Evolutionary conservation across 1,139 yeast genomes (phyloP), one percentile per base, ranked within the genome.

Genomic region (Diutina catenulata): DNA sequence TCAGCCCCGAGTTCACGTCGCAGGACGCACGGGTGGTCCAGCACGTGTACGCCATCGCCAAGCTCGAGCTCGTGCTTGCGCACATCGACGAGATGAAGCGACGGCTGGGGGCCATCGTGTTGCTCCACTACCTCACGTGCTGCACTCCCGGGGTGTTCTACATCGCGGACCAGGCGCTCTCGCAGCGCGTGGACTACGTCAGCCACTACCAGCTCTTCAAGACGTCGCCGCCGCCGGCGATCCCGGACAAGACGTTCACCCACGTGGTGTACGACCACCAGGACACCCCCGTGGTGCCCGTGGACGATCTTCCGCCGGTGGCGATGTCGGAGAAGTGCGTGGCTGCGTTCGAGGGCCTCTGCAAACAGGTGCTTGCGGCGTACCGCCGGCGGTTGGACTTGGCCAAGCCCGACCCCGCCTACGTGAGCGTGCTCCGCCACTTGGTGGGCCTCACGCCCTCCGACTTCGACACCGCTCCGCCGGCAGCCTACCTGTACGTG

Each of bases 21-120:
- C 49, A 57, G 23, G 68, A 62, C 41, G 59, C 63, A 21, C 59
- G 57, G 40, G 55, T 63, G 18, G 49, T 66, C 14, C 73, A 67
- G 46, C 67, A 62, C 47, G 55, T 59, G 40, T 67, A 66, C 42
- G 60, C 65, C 14, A 56, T 63, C 24, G 46, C 45, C 39, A 66
- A 67, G 47, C 47, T 64, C 29, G 51, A 57, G 22, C 36, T 44
- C 31, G 45, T 59, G 33, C 46, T 55, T 60, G 15, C 47, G 42
- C 26, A 37, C 44, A 44, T 43, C 18, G 16, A 43, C 31, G 27
- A 38, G 47, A 19, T 20, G 9, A 13, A 21, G 11, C 25, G n/a
- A 14, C 22, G 11, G 4, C 8, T 18, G 21, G 14, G 27, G 11
- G 11, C 20, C 3, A 16, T 31, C 24, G 14, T 31, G 3, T 19